phyloP scores from a whole-genome alignment of 1,284 basidiomycete genomes.

The Cerrena zonata region DNA sequence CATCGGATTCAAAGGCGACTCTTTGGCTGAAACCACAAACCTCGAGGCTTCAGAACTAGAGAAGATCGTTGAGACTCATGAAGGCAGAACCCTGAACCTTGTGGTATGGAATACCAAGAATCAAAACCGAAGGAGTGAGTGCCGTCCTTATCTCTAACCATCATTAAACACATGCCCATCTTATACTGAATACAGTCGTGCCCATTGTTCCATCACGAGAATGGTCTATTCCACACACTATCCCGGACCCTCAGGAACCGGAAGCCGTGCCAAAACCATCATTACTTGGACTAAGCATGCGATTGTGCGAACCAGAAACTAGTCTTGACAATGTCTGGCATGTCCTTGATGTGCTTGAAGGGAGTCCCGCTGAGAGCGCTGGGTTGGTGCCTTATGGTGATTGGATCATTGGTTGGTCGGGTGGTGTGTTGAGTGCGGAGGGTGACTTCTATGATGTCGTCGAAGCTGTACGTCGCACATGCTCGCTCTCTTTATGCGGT shows the following conservation, averaged over 20 bases:
- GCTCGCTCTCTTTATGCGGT: constrained; percentile 3
- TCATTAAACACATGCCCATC: constrained; percentile 2
- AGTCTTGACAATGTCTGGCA: constrained; percentile 96
- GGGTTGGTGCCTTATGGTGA: constrained; percentile 85
- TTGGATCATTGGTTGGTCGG: constrained; percentile 91
- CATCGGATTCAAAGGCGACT: constrained; percentile 78
- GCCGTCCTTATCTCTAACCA: not conserved
- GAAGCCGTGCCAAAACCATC: constrained; percentile 58
- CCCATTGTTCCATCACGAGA: constrained; percentile 76
- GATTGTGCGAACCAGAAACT: constrained; percentile 82
- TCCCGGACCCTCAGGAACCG: constrained; percentile 32
- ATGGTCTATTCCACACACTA: constrained; percentile 58
- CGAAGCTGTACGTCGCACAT: constrained; percentile 62
- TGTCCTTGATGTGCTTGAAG: constrained; percentile 92
- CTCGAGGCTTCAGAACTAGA: constrained; percentile 75
- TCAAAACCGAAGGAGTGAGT: constrained; percentile 75
- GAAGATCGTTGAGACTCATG: constrained; percentile 79
- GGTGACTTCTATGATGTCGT: constrained; percentile 96
- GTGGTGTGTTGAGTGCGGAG: constrained; percentile 86
- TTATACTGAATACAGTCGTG: constrained; percentile 53
- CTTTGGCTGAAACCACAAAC: constrained; percentile 46
- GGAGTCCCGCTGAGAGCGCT: constrained; percentile 87
- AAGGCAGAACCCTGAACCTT: constrained; percentile 73
- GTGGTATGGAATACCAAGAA: constrained; percentile 90
- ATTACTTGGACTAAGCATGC: constrained; percentile 85